Conservation (phyloP, 345 rosid genomes). For the Triadica sebifera region DNA sequence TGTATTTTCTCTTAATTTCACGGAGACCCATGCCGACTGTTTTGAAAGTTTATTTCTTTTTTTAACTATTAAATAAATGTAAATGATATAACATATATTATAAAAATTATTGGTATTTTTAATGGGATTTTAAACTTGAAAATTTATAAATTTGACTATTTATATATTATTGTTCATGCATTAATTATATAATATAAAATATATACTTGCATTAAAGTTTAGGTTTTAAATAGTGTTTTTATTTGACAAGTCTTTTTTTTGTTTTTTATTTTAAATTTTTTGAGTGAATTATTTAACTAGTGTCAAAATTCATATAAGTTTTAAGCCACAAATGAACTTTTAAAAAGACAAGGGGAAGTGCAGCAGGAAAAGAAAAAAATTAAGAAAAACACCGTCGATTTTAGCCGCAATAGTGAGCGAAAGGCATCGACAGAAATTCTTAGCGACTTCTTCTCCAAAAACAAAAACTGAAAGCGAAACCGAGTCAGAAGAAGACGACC, state of each 20-base stretch:
- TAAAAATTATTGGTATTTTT: no score
- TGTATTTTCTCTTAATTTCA: constrained; percentile 1
- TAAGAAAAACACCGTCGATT: not conserved
- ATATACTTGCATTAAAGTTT: no score
- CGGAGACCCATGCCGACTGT: not conserved
- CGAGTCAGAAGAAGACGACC: not conserved
- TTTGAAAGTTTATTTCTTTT: not conserved
- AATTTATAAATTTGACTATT: no score
- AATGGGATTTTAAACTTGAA: no score
- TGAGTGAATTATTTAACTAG: no score
- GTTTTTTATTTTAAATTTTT: no score
- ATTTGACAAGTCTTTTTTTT: no score
- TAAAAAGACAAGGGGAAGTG: not conserved
- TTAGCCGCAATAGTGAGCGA: not conserved
- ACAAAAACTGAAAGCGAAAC: not conserved
- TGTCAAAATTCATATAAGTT: not conserved
- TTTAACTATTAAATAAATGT: not conserved
- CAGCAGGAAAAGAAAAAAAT: not conserved
- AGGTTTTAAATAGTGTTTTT: no score
- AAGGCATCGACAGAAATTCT: not conserved
- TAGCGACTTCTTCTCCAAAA: constrained; percentile 2
- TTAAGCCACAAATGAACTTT: not conserved
- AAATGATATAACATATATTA: no score
- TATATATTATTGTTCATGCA: no score
- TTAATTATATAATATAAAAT: no score